Evolutionary conservation across 2,329 filamentous ascomycete genomes (phyloP).

Genomic region (Fusarium mexicanum): DNA sequence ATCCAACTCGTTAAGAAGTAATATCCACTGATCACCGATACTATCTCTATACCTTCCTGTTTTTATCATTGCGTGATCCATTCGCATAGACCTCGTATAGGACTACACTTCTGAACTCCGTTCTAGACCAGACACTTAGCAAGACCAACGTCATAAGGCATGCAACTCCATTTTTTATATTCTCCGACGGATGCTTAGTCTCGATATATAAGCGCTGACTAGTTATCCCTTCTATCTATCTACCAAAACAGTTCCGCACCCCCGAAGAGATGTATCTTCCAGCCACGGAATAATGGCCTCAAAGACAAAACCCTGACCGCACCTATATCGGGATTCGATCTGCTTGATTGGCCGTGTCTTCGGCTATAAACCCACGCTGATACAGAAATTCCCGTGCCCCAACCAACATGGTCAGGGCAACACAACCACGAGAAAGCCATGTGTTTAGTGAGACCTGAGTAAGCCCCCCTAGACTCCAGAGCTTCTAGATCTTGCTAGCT

Average conservation of each 20-base stretch:
- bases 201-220: background rate
- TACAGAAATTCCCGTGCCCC: background rate
- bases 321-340: background rate
- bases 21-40: background rate
- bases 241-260: background rate
- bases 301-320: background rate
- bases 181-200: background rate
- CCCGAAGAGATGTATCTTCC: background rate
- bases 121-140: background rate
- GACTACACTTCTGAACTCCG: background rate
- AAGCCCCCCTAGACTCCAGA: background rate
- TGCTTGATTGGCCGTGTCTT: background rate
- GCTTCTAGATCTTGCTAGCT: background rate
- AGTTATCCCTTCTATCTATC: background rate
- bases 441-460: conserved; percentile 3
- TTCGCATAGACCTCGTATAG: background rate
- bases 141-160: background rate
- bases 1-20: background rate
- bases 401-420: background rate
- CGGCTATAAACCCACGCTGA: background rate
- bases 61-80: background rate
- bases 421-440: conserved; percentile 6
- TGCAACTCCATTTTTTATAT: background rate
- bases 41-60: background rate
- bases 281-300: background rate